Conservation (phyloP, 2,329 filamentous ascomycete genomes). For the Didymellaceae sp. region DNA sequence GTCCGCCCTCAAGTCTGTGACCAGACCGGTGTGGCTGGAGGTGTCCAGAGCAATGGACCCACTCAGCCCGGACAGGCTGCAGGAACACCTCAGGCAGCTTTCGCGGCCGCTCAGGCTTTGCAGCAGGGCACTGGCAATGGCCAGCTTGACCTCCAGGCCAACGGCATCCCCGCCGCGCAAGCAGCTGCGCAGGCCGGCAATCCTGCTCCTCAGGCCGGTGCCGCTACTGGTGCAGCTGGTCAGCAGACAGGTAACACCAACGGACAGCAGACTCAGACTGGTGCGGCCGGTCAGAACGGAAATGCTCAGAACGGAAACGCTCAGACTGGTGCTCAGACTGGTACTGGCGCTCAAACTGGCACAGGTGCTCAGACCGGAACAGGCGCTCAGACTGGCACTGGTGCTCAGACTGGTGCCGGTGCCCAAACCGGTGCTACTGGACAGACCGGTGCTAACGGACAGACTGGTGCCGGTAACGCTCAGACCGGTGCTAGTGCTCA, state of each 20-base stretch:
- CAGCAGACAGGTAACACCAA: slow-evolving; percentile 6
- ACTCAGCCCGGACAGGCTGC: slow-evolving; percentile 39
- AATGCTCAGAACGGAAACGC: background rate
- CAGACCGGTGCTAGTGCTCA: background rate
- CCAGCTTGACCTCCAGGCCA: slow-evolving; percentile 29
- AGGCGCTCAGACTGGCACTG: background rate
- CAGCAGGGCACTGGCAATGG: slow-evolving; percentile 40
- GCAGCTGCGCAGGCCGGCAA: slow-evolving; percentile 17
- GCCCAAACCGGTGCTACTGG: background rate
- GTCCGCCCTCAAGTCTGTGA: slow-evolving; percentile 42
- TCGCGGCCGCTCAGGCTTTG: slow-evolving; percentile 37
- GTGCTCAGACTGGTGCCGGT: background rate
- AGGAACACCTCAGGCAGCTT: slow-evolving; percentile 41
- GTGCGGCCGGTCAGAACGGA: background rate
- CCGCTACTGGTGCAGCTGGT: background rate
- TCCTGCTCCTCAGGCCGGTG: slow-evolving; percentile 1
- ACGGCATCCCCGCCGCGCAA: slow-evolving; percentile 17
- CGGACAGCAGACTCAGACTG: slow-evolving; percentile 1
- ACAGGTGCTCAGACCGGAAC: background rate
- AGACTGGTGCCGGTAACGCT: background rate
- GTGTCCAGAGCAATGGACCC: slow-evolving; percentile 38
- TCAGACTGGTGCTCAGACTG: background rate
- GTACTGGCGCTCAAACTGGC: background rate
- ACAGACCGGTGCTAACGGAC: background rate
- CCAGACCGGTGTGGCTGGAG: slow-evolving; percentile 43